Evolutionary conservation across 805 yeast species (phyloP).

Genomic region (Barnettozyma populi): DNA sequence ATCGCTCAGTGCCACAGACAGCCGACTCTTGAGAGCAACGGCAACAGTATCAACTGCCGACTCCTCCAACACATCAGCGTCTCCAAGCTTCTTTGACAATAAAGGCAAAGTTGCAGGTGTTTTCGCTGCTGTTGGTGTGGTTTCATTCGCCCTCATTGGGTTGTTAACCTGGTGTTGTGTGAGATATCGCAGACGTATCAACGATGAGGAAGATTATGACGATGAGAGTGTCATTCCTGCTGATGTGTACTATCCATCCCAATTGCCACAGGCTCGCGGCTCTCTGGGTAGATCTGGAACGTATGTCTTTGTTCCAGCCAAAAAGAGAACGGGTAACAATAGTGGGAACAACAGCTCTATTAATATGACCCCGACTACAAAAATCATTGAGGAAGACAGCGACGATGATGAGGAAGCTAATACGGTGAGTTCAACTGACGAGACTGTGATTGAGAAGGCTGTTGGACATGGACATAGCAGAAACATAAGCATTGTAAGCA

Average conservation of each 20-base stretch:
- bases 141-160: conserved; percentile 39
- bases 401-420: background rate
- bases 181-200: background rate
- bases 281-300: background rate
- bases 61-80: conserved; percentile 2
- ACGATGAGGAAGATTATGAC: conserved; percentile 7
- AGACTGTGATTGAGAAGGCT: conserved; percentile 4
- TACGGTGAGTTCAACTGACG: conserved; percentile 7
- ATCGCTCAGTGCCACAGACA: background rate
- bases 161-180: conserved; percentile 38
- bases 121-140: conserved; percentile 72
- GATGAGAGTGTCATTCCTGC: conserved; percentile 12
- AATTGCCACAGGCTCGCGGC: background rate
- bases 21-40: background rate
- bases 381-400: background rate
- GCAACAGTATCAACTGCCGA: background rate
- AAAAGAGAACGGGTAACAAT: background rate
- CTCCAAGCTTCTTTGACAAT: conserved; percentile 46
- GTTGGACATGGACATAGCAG: background rate
- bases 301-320: background rate
- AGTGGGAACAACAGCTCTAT: background rate
- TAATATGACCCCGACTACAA: background rate
- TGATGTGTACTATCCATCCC: background rate
- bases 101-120: conserved; percentile 84
- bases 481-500: conserved; percentile 2